Percentiles rank a stretch among this genome's conserved stretches.
Conservation (phyloP, 129 eudicot species). For the Artemisia tridentata region DNA sequence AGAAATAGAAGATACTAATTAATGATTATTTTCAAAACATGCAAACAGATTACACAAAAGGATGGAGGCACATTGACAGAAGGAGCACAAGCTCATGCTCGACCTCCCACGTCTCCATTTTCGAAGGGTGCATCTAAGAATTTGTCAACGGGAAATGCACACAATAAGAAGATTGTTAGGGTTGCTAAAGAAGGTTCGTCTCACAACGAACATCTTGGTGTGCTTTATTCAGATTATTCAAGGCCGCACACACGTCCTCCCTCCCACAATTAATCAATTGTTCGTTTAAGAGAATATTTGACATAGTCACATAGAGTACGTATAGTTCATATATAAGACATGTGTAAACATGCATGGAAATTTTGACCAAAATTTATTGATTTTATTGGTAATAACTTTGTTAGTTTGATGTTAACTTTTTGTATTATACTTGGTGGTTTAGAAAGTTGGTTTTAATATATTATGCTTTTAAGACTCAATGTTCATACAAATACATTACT, state of each 20-base stretch:
- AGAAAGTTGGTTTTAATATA: background rate
- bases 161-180: conserved; percentile 2
- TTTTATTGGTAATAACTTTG: conserved; percentile 6
- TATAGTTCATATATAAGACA: conserved; percentile 2
- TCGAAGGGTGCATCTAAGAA: conserved; percentile 1
- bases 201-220: conserved; percentile 36
- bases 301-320: background rate
- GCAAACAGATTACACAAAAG: conserved; percentile 25
- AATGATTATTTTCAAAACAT: background rate
- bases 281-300: conserved; percentile 11
- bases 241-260: conserved; percentile 56
- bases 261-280: conserved; percentile 41
- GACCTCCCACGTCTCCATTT: background rate
- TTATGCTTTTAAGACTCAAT: too few relatives aligned
- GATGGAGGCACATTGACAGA: background rate
- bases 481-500: conserved; percentile 4
- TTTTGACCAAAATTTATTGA: conserved; percentile 7
- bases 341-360: conserved; percentile 17
- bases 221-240: conserved; percentile 55
- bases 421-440: background rate
- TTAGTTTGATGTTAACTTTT: conserved; percentile 5
- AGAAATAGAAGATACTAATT: conserved; percentile 3
- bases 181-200: conserved; percentile 35
- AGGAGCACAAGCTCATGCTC: background rate
- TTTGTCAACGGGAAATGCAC: background rate